Evolutionary conservation across 106 monocot species (phyloP), one percentile per base, ranked within the genome.

Genomic region (Chionographis japonica): DNA sequence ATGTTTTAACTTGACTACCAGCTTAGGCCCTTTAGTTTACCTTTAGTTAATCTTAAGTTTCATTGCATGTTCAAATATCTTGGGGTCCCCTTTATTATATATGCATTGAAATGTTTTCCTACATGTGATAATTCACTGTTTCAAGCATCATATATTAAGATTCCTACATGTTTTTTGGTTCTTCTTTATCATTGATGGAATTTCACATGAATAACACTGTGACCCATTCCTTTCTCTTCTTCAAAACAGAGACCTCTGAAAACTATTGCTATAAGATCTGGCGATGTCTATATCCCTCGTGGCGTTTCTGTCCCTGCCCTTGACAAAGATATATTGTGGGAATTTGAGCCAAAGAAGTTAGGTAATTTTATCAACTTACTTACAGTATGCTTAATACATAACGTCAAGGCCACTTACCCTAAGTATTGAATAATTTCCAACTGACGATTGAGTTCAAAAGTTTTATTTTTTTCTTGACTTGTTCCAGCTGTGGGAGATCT

Each of bases 221-320:
- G 16, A n/a, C 10, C 3, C 12, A 50, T 10, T 46, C 17, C 9
- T 37, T 62, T 52, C 54, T 52, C 50, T 55, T 49, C 36, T 63
- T 61, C 16, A 58, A 68, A 62, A 43, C 80, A 99, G 98, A 81
- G 93, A 17, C 92, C 92, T 35, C 59, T 98, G 13, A 98, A 88
- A 81, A 93, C 93, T 58, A 98, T 98, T 84, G 98, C 98, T 52
- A 70, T 98, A 66, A 88, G 83, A 56, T 98, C 98, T 39, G 90
- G 93, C 67, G 98, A 98, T 75, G 98, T 98, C 10, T 98, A 98
- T 72, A 97, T 97, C 18, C 92, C 92, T 62, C 92, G 97, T 86
- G 97, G 97, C 70, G 97, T 97, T 70, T 85, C 97, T 66, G 97
- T 97, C 13, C 97, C 97, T 65, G 89, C 97, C 16, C 83, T 98